Base-by-base conservation (phyloP, 2,329 filamentous ascomycete genomes). In the Penicillium concentricum region DNA sequence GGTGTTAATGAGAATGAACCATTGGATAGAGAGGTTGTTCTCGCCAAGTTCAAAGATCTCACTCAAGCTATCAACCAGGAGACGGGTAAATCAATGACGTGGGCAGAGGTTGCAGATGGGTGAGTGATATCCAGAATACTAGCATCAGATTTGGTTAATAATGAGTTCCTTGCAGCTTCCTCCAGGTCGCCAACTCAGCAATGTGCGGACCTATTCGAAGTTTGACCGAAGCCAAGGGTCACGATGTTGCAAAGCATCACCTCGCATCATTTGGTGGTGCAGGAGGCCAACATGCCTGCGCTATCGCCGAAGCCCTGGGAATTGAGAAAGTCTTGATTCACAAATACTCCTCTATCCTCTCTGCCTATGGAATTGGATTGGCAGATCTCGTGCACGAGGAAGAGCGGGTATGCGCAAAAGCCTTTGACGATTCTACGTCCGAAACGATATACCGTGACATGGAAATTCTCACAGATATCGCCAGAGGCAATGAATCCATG, bases 221-320 rank as follows among this genome's bases (percentile, higher is more conserved):
- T 22, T 82, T 95, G 61, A 96, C 91, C 0, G 91, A 96, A 72
- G 91, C 90, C 15, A 90, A 92, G 73, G 91, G 92, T 0, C 89
- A 94, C 61, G 91, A 95, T 69, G 91, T 90, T 1, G 90, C 89
- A 1, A 90, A 89, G 66, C 92, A 96, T 72, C 81, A 90, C 9
- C 81, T 96, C 34, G 91, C 91, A 0, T 93, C 89, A 0, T 96
- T 96, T 75, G 92, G 92, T 37, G 92, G 92, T 43, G 92, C 92
- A 0, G 92, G 92, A 38, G 92, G 92, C 0, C 92, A 96, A 70
- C 92, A 96, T 67, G 92, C 92, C 1, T 90, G 93, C n/a, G 90
- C 90, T 1, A 95, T 96, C 62, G 91, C 91, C 1, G 85, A 90
- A 67, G 87, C 88, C 4, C 79, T 96, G 2, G 90, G 90, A 0